Evolutionary conservation across 306 rosid genomes (phyloP).

Genomic region (Medicago lupulina): DNA sequence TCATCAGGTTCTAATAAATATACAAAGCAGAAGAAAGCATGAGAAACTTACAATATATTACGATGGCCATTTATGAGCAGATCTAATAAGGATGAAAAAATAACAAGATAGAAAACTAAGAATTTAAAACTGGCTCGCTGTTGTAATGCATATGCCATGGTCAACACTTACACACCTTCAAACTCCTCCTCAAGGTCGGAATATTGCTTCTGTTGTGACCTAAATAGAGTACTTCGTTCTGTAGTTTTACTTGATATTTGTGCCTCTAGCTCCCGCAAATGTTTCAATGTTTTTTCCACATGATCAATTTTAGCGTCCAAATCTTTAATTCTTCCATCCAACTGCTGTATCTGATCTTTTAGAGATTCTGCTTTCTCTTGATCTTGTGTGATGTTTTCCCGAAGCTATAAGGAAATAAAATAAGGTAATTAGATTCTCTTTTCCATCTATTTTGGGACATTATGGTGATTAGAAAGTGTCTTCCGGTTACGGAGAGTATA

Average conservation of each 20-base stretch:
- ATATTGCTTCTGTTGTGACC: constrained; percentile 71
- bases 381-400: constrained; percentile 86
- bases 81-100: constrained; percentile 15
- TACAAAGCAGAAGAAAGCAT: constrained; percentile 34
- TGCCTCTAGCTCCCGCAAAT: constrained; percentile 62
- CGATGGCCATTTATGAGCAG: constrained; percentile 6
- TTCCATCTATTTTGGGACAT: constrained; percentile 15
- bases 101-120: constrained; percentile 4
- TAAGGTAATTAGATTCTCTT: constrained; percentile 34
- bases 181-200: constrained; percentile 73
- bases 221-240: constrained; percentile 67
- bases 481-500: background rate
- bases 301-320: constrained; percentile 64
- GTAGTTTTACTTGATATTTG: constrained; percentile 71
- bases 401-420: constrained; percentile 63
- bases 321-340: constrained; percentile 69
- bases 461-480: background rate
- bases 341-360: constrained; percentile 65
- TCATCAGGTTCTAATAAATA: constrained; percentile 81
- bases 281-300: constrained; percentile 58
- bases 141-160: constrained; percentile 31
- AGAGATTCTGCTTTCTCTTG: constrained; percentile 72
- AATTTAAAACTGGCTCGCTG: constrained; percentile 28
- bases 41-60: constrained; percentile 36
- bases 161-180: constrained; percentile 63